Evolutionary conservation across 108 stramenopile species (phyloP), one percentile per base, ranked within the genome.

Genomic region (Conticribra weissflogii): DNA sequence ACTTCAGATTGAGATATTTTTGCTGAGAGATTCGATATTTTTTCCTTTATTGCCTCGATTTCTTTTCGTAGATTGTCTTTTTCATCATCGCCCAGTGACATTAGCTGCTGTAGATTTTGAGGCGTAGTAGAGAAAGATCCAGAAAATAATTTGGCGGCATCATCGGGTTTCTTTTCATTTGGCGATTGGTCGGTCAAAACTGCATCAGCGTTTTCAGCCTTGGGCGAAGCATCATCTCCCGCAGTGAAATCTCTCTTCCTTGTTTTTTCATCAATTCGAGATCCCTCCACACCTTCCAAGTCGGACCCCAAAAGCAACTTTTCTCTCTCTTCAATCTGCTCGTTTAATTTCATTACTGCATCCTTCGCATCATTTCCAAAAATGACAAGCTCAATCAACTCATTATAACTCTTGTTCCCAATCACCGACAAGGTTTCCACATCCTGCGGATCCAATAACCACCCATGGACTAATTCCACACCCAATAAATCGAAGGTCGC

Each of bases 401-500:
- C 90, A 86, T 99, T 99, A 86, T 99, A 99, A 32, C 88, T 88
- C 59, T 81, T 81, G 17, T 44, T 48, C 19, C 74, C 79, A 28
- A 94, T 47, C 25, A 78, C 80, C 0, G 45, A 67, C 23, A 33
- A 59, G 8, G 73, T 83, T 54, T 82, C 85, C 24, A 54, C 69
- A 36, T 84, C 83, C 48, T 90, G 78, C 7, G 94, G 88, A 62
- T 98, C 98, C 21, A 93, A 22, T 27, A 98, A 59, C 98, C 98
- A 99, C 1, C 98, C 98, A 81, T 99, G 98, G n/a, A 98, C 90
- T 30, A 99, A 68, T 60, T 90, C 78, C 2, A 98, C 74, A 1
- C 82, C 89, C 41, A 96, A 64, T 36, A 95, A 46, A 81, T 99
- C 98, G 71, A 98, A 98, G 9, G 91, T 79, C 21, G 94, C 85